phyloP scores from a whole-genome alignment of 495 filamentous ascomycete species.

The Daldinia loculata region DNA sequence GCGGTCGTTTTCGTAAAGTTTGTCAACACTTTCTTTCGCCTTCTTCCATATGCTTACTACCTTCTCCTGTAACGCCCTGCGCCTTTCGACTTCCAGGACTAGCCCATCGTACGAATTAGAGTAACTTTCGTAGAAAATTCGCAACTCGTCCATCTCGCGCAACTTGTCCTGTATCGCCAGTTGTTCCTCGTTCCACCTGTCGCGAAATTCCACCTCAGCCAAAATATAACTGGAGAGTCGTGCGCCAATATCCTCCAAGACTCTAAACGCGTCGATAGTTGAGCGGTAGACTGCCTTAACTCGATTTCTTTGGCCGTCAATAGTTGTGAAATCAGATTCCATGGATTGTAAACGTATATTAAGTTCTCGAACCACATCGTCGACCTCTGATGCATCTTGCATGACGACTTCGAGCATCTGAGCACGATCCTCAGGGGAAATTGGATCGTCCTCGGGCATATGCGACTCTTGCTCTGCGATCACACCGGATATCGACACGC shows the following conservation, averaged over 20 bases:
- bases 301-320: constrained; percentile 64
- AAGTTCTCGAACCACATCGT: constrained; percentile 88
- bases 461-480: constrained; percentile 67
- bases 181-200: constrained; percentile 79
- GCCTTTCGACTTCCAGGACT: constrained; percentile 80
- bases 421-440: constrained; percentile 76
- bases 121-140: constrained; percentile 84
- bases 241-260: constrained; percentile 72
- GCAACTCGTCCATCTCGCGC: constrained; percentile 74
- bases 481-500: constrained; percentile 65
- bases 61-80: constrained; percentile 73
- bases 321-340: constrained; percentile 69
- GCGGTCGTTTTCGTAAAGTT: constrained; percentile 76
- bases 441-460: constrained; percentile 69
- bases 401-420: constrained; percentile 86
- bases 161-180: constrained; percentile 71
- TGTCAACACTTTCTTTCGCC: constrained; percentile 76
- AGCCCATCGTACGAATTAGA: constrained; percentile 83
- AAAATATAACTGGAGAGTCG: constrained; percentile 73
- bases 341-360: constrained; percentile 77
- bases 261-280: constrained; percentile 66
- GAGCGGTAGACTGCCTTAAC: constrained; percentile 59
- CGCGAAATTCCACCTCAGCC: constrained; percentile 73
- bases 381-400: constrained; percentile 85
- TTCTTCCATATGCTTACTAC: constrained; percentile 78